phyloP scores from a whole-genome alignment of 2,329 filamentous ascomycete genomes.

The Ophiocordyceps camponoti-saundersi region DNA sequence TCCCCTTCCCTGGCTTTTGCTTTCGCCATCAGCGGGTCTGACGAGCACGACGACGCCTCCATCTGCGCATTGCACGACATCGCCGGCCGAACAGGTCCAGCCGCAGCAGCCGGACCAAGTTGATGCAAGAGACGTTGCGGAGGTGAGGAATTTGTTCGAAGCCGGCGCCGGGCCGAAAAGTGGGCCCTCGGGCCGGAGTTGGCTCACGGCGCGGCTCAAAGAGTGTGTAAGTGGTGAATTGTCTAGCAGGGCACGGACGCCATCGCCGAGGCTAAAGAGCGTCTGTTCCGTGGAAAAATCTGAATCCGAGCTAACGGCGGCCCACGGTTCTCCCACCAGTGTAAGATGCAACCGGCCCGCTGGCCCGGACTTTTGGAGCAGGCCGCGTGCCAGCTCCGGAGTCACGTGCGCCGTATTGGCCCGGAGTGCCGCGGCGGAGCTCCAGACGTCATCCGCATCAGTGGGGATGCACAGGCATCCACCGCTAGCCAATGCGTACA shows the following conservation, averaged over 20 bases:
- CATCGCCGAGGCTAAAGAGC: background rate
- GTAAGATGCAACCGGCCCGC: background rate
- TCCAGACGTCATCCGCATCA: background rate
- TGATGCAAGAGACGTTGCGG: background rate
- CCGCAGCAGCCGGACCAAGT: background rate
- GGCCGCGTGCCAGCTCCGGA: background rate
- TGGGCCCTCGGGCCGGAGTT: conserved; percentile 1
- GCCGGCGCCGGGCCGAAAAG: background rate
- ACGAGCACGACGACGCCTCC: background rate
- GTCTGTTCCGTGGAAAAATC: background rate
- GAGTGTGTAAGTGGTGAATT: background rate
- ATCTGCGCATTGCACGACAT: background rate
- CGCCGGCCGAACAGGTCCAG: background rate
- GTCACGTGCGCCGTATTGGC: conserved; percentile 1
- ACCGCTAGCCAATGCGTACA: conserved; percentile 1
- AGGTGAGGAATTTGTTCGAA: background rate
- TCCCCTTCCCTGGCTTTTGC: background rate
- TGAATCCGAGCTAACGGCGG: too few relatives aligned
- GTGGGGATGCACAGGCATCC: conserved; percentile 2
- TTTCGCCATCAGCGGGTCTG: background rate
- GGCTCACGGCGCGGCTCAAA: background rate
- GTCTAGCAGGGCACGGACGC: background rate
- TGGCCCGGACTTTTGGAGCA: background rate
- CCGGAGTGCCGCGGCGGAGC: background rate
- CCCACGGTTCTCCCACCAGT: background rate